These are phyloP conservation scores for Yamadazyma endophytica DNA, from an alignment of 805 yeast genomes.

Conservation along the genomic window DNA sequence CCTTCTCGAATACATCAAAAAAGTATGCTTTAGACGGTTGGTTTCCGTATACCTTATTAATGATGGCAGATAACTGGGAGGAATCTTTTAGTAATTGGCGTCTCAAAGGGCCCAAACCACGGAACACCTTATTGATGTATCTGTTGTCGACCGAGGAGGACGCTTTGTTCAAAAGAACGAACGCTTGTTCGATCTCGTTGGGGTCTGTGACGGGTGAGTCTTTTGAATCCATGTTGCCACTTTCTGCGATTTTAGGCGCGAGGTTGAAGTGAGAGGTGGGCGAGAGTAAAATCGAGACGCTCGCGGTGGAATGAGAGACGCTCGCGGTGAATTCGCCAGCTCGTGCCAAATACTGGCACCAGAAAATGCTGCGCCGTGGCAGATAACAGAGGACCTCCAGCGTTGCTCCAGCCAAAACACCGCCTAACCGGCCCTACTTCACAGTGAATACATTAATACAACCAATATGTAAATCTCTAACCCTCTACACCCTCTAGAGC, in stretches of 20 bases:
- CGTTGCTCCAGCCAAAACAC: too few species aligned
- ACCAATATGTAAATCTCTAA: too few species aligned
- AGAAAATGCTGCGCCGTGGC: too few species aligned
- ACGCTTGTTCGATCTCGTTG: constrained; percentile 37
- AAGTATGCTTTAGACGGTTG: constrained; percentile 29
- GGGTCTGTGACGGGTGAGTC: too few species aligned
- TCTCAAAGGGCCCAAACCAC: constrained; percentile 77
- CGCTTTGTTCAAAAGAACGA: constrained; percentile 54
- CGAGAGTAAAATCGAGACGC: not conserved
- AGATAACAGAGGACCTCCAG: too few species aligned
- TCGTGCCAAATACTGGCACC: too few species aligned
- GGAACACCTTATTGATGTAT: constrained; percentile 77
- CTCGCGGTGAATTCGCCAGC: too few species aligned
- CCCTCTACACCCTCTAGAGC: too few species aligned
- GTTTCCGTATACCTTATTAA: constrained; percentile 53
- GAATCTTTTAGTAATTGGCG: constrained; percentile 44
- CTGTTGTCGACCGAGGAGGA: constrained; percentile 78
- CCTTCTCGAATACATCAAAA: constrained; percentile 1
- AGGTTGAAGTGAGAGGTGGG: not conserved
- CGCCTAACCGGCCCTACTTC: too few species aligned
- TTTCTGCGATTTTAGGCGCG: not conserved
- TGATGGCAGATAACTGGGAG: constrained; percentile 47
- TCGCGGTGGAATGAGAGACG: too few species aligned
- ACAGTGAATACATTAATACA: too few species aligned
- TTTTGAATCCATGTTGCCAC: not conserved